A percentile compares a stretch with the other conserved stretches of the same genome.
Evolutionary conservation across 257 asterid genomes (phyloP).

Genomic region (Anisodus acutangulus): DNA sequence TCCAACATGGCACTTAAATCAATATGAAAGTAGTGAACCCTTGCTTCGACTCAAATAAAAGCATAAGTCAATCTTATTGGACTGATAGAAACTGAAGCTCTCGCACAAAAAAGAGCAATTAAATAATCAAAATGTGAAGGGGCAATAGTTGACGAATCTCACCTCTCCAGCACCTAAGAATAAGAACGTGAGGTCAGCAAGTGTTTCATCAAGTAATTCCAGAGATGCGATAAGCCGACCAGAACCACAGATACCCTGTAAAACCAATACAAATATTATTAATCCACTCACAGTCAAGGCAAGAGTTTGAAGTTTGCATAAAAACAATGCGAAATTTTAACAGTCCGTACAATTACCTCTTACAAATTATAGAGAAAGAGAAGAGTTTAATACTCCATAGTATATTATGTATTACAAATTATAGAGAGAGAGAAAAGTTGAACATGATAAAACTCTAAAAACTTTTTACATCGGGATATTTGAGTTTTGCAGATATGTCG

Average conservation of each 20-base stretch:
- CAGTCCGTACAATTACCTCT: too few species aligned
- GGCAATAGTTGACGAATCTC: neutral
- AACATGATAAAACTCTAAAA: too few species aligned
- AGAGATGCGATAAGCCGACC: conserved; percentile 80
- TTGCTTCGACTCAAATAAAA: too few species aligned
- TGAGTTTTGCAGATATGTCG: too few species aligned
- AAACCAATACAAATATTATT: neutral
- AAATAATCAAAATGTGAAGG: conserved; percentile 14
- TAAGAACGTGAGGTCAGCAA: conserved; percentile 85
- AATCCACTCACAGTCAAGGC: conserved; percentile 8
- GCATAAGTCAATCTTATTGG: too few species aligned
- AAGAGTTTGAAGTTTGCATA: neutral
- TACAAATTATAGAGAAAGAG: too few species aligned
- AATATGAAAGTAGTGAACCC: too few species aligned
- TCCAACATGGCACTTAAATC: too few species aligned
- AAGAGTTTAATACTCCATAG: too few species aligned
- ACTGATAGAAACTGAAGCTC: too few species aligned
- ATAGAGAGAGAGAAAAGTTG: neutral
- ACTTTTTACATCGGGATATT: neutral
- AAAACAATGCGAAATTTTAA: neutral
- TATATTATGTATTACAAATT: too few species aligned
- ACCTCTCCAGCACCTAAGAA: conserved; percentile 99
- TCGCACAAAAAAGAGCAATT: neutral
- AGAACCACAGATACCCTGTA: conserved; percentile 89
- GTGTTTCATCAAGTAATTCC: conserved; percentile 67